Evolutionary conservation across 495 filamentous ascomycete species (phyloP), one percentile per base, ranked within the genome.

Genomic region (Penicillium paradoxum): DNA sequence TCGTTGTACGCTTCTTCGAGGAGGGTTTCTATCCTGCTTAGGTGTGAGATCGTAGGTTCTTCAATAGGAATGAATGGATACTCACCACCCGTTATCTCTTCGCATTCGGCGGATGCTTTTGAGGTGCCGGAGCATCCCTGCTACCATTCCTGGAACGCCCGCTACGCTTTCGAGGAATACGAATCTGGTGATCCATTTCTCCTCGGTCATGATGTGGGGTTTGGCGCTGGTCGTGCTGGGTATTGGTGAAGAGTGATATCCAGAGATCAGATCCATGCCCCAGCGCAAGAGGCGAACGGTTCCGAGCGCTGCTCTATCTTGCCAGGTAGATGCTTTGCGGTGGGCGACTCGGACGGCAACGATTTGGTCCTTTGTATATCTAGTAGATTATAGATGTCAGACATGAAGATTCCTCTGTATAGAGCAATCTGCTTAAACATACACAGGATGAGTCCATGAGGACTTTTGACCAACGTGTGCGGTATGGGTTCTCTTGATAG

Each of bases 1-100:
- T 97, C 92, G 63, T 96, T 97, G 74, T 88, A 95, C 40, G 82
- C 83, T 71, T 97, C 91, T 66, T 96, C 92, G 7, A 96, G 80
- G 0, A 96, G 78, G 0, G 88, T 96, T 67, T 96, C 92, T 33
- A 96, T 55, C 53, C 45, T 54, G 27, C 2, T 2, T 32, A n/a
- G 11, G 11, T 27, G 27, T 55, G n/a, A 50, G 38, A n/a, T 36
- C 0, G n/a, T 30, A 2, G 17, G 14, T 10, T 30, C 8, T 15
- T 17, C 2, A 6, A 51, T 4, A 1, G 25, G 38, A 41, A 0
- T 11, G 11, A 8, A 24, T 2, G 29, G 47, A 29, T 17, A 41
- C 44, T 44, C 54, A 77, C 90, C 90, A 95, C 55, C 90, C 90
- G 57, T 93, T 90, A 67, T 95, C 90, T 27, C 90, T 70, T 67